Conservation (phyloP, 345 rosid genomes). For the Hibiscus mutabilis region DNA sequence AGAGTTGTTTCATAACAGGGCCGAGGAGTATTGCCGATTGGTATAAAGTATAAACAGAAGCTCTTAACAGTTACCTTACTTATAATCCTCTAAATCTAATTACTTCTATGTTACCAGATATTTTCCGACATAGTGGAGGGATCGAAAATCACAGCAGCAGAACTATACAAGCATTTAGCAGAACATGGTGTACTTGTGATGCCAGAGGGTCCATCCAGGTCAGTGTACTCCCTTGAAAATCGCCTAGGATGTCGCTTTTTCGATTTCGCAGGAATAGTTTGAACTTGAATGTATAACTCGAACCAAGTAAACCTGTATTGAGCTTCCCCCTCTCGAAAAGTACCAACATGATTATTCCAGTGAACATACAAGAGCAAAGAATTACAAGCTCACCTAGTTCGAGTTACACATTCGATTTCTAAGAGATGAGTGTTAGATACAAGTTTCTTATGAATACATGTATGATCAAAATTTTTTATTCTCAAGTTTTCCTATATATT, state of each 20-base stretch:
- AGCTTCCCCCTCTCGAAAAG: neutral
- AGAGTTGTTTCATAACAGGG: neutral
- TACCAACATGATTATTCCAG: no score
- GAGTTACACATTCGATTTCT: no score
- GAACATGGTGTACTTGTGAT: conserved; percentile 59
- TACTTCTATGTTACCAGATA: conserved; percentile 34
- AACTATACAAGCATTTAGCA: conserved; percentile 55
- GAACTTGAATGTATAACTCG: neutral
- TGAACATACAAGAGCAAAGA: neutral
- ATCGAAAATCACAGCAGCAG: conserved; percentile 40
- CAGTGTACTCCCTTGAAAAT: conserved; percentile 6
- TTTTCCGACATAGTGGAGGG: conserved; percentile 47
- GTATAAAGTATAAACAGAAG: neutral
- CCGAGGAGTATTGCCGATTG: neutral
- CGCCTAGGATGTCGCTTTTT: conserved; percentile 2
- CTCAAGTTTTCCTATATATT: no score
- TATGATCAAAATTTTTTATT: neutral
- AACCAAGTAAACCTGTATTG: neutral
- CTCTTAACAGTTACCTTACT: neutral
- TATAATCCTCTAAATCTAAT: neutral
- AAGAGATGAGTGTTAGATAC: no score
- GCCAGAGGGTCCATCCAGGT: conserved; percentile 59
- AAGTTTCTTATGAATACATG: neutral
- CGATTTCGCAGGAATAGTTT: neutral
- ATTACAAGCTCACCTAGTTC: no score